These are phyloP conservation scores for Cryptococcus sp. DNA, from an alignment of 1,284 basidiomycete species.

Conservation along the genomic window DNA sequence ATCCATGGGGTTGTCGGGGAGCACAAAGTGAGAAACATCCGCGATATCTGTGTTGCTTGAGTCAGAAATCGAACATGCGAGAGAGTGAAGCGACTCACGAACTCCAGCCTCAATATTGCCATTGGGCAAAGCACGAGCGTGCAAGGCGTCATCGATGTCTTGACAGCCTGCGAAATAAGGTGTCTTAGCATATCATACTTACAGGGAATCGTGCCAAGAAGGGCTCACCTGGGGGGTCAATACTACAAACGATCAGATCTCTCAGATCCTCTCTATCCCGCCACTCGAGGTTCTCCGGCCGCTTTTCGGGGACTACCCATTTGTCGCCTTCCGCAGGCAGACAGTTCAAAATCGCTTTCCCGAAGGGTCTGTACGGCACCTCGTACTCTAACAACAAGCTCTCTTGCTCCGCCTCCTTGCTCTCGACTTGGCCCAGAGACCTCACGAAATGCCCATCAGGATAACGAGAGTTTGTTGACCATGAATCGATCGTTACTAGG, in stretches of 20 bases:
- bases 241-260: conserved; percentile 86
- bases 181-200: background rate
- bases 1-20: conserved; percentile 94
- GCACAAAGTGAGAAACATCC: conserved; percentile 96
- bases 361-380: conserved; percentile 95
- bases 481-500: conserved; percentile 89
- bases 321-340: conserved; percentile 84
- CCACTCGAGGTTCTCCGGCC: conserved; percentile 65
- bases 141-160: conserved; percentile 99
- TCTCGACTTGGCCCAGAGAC: conserved; percentile 85
- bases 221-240: conserved; percentile 83
- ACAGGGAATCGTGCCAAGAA: background rate
- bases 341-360: conserved; percentile 89
- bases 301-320: conserved; percentile 90
- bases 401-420: conserved; percentile 95
- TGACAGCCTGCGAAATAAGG: conserved; percentile 69
- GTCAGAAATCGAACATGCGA: too few relatives aligned
- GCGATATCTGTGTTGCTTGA: conserved; percentile 75
- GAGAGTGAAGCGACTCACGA: conserved; percentile 64
- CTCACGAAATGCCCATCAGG: conserved; percentile 98
- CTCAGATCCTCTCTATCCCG: conserved; percentile 84
- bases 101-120: conserved; percentile 98
- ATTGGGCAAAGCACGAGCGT: conserved; percentile 83
- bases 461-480: conserved; percentile 84
- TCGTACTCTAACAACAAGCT: conserved; percentile 93